Conservation (phyloP, 2,329 filamentous ascomycete genomes). For the Drechslera avenae region DNA sequence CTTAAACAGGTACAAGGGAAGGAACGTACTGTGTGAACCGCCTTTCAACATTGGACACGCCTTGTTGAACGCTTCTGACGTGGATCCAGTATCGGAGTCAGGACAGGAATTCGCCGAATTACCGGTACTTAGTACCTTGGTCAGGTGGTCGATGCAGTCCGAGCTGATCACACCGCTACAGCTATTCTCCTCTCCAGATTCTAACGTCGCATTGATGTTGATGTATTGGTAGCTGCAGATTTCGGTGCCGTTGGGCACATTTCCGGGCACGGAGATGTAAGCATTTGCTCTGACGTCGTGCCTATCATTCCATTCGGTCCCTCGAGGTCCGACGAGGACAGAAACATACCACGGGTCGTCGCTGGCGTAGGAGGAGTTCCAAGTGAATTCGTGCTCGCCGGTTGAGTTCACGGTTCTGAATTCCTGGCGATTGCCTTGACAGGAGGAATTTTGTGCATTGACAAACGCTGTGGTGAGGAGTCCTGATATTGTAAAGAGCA, state of each 20-base stretch:
- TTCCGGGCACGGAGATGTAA: slow-evolving; percentile 4
- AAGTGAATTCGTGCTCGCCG: slow-evolving; percentile 7
- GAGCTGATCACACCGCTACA: slow-evolving; percentile 5
- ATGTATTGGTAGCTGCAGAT: neutral
- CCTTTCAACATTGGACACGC: neutral
- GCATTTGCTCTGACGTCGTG: neutral
- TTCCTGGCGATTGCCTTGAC: neutral
- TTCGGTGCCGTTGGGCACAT: slow-evolving; percentile 1
- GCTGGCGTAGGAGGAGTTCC: slow-evolving; percentile 6
- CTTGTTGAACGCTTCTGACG: slow-evolving; percentile 3
- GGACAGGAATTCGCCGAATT: slow-evolving; percentile 1
- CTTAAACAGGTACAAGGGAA: neutral
- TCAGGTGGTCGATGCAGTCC: slow-evolving; percentile 1
- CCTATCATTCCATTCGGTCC: neutral
- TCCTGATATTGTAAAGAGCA: slow-evolving; percentile 6
- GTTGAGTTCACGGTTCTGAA: slow-evolving; percentile 5
- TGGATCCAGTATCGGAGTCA: neutral
- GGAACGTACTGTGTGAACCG: slow-evolving; percentile 4
- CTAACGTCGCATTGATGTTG: slow-evolving; percentile 6
- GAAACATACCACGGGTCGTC: slow-evolving; percentile 5
- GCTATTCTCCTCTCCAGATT: slow-evolving; percentile 4
- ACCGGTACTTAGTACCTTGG: neutral
- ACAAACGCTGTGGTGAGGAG: slow-evolving; percentile 2
- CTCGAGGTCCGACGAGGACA: slow-evolving; percentile 4
- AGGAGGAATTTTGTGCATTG: slow-evolving; percentile 4